Base-by-base conservation (phyloP, 2,329 filamentous ascomycete genomes). In the Alternaria tenuissima region DNA sequence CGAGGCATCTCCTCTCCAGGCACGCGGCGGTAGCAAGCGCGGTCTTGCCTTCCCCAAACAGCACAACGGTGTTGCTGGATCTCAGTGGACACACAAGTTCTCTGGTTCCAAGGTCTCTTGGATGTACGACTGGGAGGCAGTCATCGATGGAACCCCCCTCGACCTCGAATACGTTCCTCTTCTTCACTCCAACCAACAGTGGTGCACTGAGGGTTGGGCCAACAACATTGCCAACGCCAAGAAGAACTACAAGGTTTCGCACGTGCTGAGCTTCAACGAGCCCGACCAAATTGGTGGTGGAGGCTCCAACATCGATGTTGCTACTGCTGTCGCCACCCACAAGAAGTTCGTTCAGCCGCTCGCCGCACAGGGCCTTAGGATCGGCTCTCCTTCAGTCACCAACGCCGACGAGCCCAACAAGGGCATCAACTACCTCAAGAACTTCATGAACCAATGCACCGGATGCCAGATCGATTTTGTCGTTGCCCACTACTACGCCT, bases 61-160 rank as follows among this genome's bases (percentile, higher is more conserved):
- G 39, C 58, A 72, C 66, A 65, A 67, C 9, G 67, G 68, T 30
- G 56, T 62, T 51, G 39, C 68, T 42, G 69, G 69, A 48, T 70
- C 69, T 26, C 53, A 58, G 8, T 73, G 62, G 55, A 72, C 70
- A 5, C 64, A 67, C 8, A 44, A 63, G 26, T 73, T 75, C 58
- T 47, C 63, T 16, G 57, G 51, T 53, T 51, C 63, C 26, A 63
- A 84, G 60, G 81, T 87, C 70, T 76, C 78, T 24, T 92, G 89
- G 89, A 84, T 80, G 52, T 91, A 90, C 82, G 90, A 91, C 83
- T 92, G 90, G 90, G 87, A 81, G 55, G 72, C 69, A 9, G 65
- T 69, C 54, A 83, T 84, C 47, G 70, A 69, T 18, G 75, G 82
- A 43, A 73, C 79, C 48, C 79, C 80, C 32, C 76, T 81, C 54